phyloP scores from a whole-genome alignment of 2,329 filamentous ascomycete species.

The Lasiodiplodia citricola region DNA sequence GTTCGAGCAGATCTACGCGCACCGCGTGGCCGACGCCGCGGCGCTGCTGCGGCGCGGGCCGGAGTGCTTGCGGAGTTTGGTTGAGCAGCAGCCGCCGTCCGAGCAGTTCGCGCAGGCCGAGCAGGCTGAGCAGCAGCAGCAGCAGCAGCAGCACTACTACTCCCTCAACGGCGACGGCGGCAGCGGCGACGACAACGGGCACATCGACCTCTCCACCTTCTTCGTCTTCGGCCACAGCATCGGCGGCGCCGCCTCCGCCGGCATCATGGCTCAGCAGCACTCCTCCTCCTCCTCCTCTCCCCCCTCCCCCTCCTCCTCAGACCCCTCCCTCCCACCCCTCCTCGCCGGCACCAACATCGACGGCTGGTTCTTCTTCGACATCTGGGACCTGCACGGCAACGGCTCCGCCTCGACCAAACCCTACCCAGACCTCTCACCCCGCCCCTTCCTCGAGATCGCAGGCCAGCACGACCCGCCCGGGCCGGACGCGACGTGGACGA shows the following conservation, averaged over 20 bases:
- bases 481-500: slow-evolving; percentile 31
- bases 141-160: no score
- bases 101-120: no score
- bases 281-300: no score
- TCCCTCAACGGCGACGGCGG: slow-evolving; percentile 18
- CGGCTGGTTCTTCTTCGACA: slow-evolving; percentile 30
- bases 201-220: slow-evolving; percentile 30
- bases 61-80: no score
- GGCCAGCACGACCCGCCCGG: slow-evolving; percentile 26
- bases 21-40: slow-evolving; percentile 32
- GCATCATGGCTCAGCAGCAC: slow-evolving; percentile 20
- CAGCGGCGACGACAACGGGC: slow-evolving; percentile 3
- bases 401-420: neutral
- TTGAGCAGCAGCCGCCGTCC: no score
- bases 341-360: slow-evolving; percentile 33
- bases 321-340: slow-evolving; percentile 10
- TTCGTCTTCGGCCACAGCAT: slow-evolving; percentile 32
- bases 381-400: slow-evolving; percentile 29
- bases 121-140: no score
- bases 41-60: slow-evolving; percentile 25
- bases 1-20: slow-evolving; percentile 29
- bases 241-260: slow-evolving; percentile 33
- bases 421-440: neutral
- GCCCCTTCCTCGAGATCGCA: slow-evolving; percentile 33
- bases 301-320: no score